Base-by-base conservation (phyloP, 805 yeast genomes). In the Grigorovia transvaalensis region DNA sequence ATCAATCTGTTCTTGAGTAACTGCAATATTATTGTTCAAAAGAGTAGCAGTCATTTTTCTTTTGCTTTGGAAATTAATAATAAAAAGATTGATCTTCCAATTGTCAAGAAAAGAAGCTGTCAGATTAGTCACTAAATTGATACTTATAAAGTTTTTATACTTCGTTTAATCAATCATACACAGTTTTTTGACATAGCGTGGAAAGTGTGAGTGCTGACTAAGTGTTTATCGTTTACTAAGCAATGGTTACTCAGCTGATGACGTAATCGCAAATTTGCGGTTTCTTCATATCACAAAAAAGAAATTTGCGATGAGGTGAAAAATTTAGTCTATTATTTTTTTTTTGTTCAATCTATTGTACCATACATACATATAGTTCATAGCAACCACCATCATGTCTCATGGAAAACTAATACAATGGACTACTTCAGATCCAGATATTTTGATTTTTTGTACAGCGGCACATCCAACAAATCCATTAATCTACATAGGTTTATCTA, bases 381-480 rank as follows among this genome's bases (percentile, higher is more conserved):
- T 3, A 8, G 15, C 8, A 5, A 5, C 11, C 2, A 11, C 9
- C 38, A 33, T 8, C n/a, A 15, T 23, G 35, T 27, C 46, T n/a
- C 46, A 44, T 9, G n/a, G 6, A 42, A 20, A 35, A 29, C n/a
- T 17, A 17, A 45, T 19, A 19, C 44, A 46, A 19, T 46, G 48
- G 48, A 46, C 35, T 19, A 45, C 35, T 30, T 15, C 48, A 20
- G 30, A 46, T 15, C 30, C 29, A 43, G 47, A 43, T 35, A 30
- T 40, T 4, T 88, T 90, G 1, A 65, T 90, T n/a, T 89, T 90
- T 64, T 70, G 90, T 1, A 61, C 82, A 17, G 85, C 85, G 11
- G 82, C 88, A 23, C 96, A 90, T 63, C 97, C 97, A 0, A 69
- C 80, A 9, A 68, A 74, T 56, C 85, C 85, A 5, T 65, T 84